A percentile compares a stretch with the other conserved stretches of the same genome.
Evolutionary conservation across 2,329 filamentous ascomycete genomes (phyloP).

Genomic region (Westerdykella sp.): DNA sequence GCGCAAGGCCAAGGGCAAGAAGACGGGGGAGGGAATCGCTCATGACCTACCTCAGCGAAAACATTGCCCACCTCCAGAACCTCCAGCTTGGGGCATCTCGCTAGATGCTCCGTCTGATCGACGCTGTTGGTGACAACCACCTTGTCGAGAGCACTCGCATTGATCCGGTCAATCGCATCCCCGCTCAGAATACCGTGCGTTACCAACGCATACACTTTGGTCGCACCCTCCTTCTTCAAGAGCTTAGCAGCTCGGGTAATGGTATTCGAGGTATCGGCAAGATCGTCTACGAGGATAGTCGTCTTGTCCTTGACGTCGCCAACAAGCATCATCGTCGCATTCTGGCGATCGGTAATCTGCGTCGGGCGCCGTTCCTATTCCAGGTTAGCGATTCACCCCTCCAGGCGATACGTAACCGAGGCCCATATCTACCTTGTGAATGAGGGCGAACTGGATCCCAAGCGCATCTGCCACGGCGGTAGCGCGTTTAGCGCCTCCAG

Average conservation of each 20-base stretch:
- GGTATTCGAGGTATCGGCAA: constrained; percentile 94
- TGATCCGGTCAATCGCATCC: constrained; percentile 90
- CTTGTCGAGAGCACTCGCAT: constrained; percentile 86
- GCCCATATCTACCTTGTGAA: constrained; percentile 83
- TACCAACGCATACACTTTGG: constrained; percentile 80
- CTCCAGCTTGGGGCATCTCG: constrained; percentile 77
- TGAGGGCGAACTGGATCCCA: constrained; percentile 91
- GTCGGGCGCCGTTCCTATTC: constrained; percentile 80
- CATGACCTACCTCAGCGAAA: constrained; percentile 68
- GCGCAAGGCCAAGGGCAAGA: no score
- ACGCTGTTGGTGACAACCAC: constrained; percentile 94
- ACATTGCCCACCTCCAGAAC: constrained; percentile 82
- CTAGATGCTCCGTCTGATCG: constrained; percentile 75
- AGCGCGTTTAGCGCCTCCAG: constrained; percentile 91
- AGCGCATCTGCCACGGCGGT: constrained; percentile 91
- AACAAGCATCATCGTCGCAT: constrained; percentile 87
- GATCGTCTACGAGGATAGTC: constrained; percentile 87
- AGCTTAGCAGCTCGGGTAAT: constrained; percentile 94
- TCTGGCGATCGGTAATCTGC: constrained; percentile 74
- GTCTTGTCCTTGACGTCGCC: constrained; percentile 75
- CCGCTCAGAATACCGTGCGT: constrained; percentile 95
- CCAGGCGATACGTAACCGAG: not conserved
- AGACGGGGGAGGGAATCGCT: not conserved
- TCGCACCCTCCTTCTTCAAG: constrained; percentile 89
- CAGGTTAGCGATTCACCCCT: constrained; percentile 3